These are phyloP conservation scores for Xylaria acuta DNA, from an alignment of 495 filamentous ascomycete genomes.

Conservation along the genomic window DNA sequence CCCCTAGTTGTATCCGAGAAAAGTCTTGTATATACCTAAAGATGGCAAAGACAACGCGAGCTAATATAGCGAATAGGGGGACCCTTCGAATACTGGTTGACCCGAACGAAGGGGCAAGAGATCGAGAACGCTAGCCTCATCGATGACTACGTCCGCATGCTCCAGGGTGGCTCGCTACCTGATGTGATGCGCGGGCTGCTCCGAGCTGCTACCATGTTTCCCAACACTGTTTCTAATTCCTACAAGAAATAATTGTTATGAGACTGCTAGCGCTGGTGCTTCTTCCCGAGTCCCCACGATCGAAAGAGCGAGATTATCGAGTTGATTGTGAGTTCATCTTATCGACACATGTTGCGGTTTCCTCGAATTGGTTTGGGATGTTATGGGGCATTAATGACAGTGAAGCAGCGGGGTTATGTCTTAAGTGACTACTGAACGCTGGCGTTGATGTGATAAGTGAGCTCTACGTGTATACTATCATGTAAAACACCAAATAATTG, in stretches of 20 bases:
- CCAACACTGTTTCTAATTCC: conserved; percentile 27
- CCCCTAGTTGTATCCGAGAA: background rate
- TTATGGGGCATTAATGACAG: no score
- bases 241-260: conserved; percentile 19
- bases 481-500: background rate
- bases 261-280: background rate
- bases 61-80: conserved; percentile 39
- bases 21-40: background rate
- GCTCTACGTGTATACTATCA: background rate
- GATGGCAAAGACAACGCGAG: conserved; percentile 4
- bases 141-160: conserved; percentile 40
- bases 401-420: background rate
- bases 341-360: background rate
- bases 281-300: background rate
- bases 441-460: background rate
- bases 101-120: conserved; percentile 43
- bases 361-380: background rate
- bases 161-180: conserved; percentile 45
- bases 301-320: background rate
- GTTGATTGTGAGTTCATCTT: background rate
- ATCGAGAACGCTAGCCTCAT: conserved; percentile 40
- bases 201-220: conserved; percentile 42
- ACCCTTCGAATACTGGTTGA: conserved; percentile 55
- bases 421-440: background rate
- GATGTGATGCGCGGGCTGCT: conserved; percentile 42